phyloP scores from a whole-genome alignment of 805 yeast species.

The Wickerhamomyces hampshirensis region DNA sequence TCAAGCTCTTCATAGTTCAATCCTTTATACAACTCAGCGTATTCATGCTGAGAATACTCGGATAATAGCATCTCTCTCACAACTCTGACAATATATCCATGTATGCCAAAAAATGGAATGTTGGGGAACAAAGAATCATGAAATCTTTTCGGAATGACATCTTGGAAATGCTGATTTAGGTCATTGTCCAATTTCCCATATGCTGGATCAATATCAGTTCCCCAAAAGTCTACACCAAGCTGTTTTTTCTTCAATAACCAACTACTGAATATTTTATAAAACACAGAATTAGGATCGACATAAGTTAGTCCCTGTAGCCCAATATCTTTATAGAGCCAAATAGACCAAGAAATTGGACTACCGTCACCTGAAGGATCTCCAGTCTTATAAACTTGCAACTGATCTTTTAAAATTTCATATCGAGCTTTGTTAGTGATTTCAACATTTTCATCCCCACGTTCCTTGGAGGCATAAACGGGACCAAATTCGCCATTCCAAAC shows the following conservation, averaged over 20 bases:
- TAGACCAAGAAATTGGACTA: conserved; percentile 43
- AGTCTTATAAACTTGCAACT: conserved; percentile 36
- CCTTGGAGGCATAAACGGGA: conserved; percentile 41
- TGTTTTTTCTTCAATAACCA: conserved; percentile 39
- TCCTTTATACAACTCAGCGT: conserved; percentile 38
- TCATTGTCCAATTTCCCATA: conserved; percentile 32
- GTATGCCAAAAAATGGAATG: conserved; percentile 34
- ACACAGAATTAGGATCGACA: conserved; percentile 40
- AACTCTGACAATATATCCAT: conserved; percentile 35
- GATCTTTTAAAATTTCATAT: conserved; percentile 40
- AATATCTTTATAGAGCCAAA: conserved; percentile 50
- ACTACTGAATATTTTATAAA: conserved; percentile 37
- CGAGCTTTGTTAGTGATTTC: conserved; percentile 35
- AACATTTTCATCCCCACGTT: conserved; percentile 36
- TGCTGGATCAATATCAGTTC: conserved; percentile 39
- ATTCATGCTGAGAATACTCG: conserved; percentile 40
- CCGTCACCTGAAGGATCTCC: conserved; percentile 49
- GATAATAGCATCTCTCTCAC: conserved; percentile 39
- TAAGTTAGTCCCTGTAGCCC: conserved; percentile 47
- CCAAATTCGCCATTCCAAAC: conserved; percentile 55
- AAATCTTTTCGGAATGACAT: conserved; percentile 36
- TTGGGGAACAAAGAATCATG: conserved; percentile 38
- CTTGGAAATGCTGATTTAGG: conserved; percentile 33
- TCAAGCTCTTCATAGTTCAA: conserved; percentile 42
- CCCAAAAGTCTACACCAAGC: conserved; percentile 48